Evolutionary conservation across 495 filamentous ascomycete genomes (phyloP), one percentile per base, ranked within the genome.

Genomic region (Friedmanniomyces endolithicus): DNA sequence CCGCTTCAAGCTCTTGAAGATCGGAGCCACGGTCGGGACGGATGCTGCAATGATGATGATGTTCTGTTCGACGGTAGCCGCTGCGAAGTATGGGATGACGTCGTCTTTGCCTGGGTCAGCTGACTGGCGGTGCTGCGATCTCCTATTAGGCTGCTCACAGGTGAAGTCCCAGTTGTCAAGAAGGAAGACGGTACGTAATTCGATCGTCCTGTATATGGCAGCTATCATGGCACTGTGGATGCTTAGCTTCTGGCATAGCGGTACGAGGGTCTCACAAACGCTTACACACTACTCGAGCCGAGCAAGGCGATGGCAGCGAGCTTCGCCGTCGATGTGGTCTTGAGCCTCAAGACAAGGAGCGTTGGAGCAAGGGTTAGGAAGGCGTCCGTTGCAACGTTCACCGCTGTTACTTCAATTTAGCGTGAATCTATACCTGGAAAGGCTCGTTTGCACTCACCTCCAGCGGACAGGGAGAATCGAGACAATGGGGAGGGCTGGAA

Each of bases 211-310:
- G 27, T 34, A 53, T 17, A 53, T 20, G 7, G 37, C 50, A 17
- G 50, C 50, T 41, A 23, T 34, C 50, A 53, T 43, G 50, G 50
- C 50, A 11, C 50, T 53, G 35, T 6, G 11, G 14, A 53, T 12
- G 34, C 6, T 22, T 33, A 29, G 43, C 25, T 7, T 0, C 4
- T 19, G 20, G 23, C 14, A 11, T 25, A n/a, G 1, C 0, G 9
- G 29, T 14, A 27, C 35, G 40, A 2, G 0, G 1, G 14, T 29
- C 23, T 1, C 16, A 9, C 6, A 0, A 20, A 43, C 14, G 6
- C 50, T 44, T 53, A 53, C 50, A 53, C 2, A 17, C 24, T 19
- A 43, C 50, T 53, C 37, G 43, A 53, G 37, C 50, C 43, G 11
- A 53, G 37, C 12, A 53, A 35, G 0, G 43, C 7, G 37, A 39